Evolutionary conservation across 768 basidiomycete species (phyloP), one percentile per base, ranked within the genome.

Genomic region (Baorangia bicolor): DNA sequence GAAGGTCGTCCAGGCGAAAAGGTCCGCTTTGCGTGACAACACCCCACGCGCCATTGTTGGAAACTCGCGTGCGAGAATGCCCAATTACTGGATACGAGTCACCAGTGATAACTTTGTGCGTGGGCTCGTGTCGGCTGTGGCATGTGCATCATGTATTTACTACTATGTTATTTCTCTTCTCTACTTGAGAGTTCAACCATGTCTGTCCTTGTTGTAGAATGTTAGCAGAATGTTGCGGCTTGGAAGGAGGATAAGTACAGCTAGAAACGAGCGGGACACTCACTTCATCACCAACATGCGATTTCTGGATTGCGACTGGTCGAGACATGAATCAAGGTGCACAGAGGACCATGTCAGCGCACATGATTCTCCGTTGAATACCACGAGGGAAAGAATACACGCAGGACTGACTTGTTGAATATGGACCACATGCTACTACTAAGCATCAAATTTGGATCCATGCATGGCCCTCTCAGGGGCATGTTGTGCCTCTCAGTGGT

Each of bases 1-100:
- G 88, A 92, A 52, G 94, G 94, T 35, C 87, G 90, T 53, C 93
- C 93, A 28, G 92, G 90, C 44, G 92, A 95, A 73, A 86, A 87
- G 68, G 90, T 94, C 49, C 81, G 81, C n/a, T 90, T 91, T 61
- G 85, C 85, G 27, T 86, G 71, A 60, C 37, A 35, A 35, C 16
- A 38, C 48, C 33, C 34, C 21, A 37, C 3, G n/a, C 4, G 21
- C 41, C 41, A 30, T 7, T 28, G 25, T 42, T 39, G 27, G 51
- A 37, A 25, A 25, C 33, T 27, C 48, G 49, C 23, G 30, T 27
- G 49, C 45, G 27, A 51, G 49, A 35, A 46, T 35, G 40, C 25
- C n/a, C 46, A 40, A 21, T 30, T 9, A 23, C 31, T 28, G n/a
- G 44, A 45, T 37, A 38, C 33, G 18, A 43, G 31, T 16, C 5